Base-by-base conservation (phyloP, 148 eudicot species). In the Silene latifolia region DNA sequence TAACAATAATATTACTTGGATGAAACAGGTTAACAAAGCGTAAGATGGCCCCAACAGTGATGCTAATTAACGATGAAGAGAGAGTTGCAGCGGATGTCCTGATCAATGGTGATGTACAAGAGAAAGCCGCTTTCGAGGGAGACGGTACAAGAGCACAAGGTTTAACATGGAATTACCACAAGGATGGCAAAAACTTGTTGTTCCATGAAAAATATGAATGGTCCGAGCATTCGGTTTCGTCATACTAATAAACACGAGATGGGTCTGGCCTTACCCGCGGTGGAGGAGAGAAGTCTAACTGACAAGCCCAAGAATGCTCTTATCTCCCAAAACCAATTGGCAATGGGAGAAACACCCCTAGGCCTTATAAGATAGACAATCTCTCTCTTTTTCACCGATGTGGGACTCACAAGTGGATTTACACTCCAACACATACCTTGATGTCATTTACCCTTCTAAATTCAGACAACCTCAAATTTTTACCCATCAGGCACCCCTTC, bases 121-220 rank as follows among this genome's bases (percentile, higher is more conserved):
- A 61, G 13, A 61, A 61, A 61, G 7, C 29, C 20, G 64, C 29
- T 5, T 61, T 19, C 9, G 3, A 21, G 29, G 64, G 64, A 8
- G 23, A 61, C 12, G 64, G 64, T 8, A 61, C 64, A 20, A 61
- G 27, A 61, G 29, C 29, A 23, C 64, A 61, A 61, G 29, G 29
- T 20, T 25, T 61, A 2, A 8, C 23, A 21, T 61, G 64, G 64
- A 61, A 61, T 24, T 20, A 21, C 10, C 12, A 20, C 64, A 21
- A 61, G 64, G 64, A 61, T 61, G 23, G 23, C 64, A 61, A 61
- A 24, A 23, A 21, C 64, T 61, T 61, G 64, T 29, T 61, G 11
- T 7, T 61, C 23, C 64, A 61, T 9, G 64, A 21, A 3, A 23
- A 61, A 21, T 24, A 61, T 61, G 29, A 61, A 19, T 61, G 64